These are phyloP conservation scores for Boletus sensibilis DNA, from an alignment of 768 basidiomycete genomes.

Conservation along the genomic window DNA sequence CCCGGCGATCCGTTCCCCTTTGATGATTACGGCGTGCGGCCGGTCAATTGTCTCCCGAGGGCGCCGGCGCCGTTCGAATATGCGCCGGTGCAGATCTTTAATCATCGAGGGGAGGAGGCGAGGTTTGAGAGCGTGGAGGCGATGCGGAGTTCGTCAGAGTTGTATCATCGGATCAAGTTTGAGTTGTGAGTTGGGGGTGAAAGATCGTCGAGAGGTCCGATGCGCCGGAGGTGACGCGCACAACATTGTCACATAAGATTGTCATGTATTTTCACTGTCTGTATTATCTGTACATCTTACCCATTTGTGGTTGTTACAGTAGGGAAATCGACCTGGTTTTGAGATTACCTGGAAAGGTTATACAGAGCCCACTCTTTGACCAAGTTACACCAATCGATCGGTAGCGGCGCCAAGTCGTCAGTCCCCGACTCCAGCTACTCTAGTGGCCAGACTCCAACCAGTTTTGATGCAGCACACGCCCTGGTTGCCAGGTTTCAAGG, in stretches of 20 bases:
- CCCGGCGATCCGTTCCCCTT: conserved; percentile 40
- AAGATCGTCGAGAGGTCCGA: too few relatives aligned
- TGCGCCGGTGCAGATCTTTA: conserved; percentile 32
- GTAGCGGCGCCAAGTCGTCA: too few relatives aligned
- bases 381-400: not conserved
- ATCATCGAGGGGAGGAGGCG: conserved; percentile 35
- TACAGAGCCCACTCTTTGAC: not conserved
- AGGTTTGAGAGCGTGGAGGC: conserved; percentile 35
- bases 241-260: too few relatives aligned
- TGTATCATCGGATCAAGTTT: conserved; percentile 40
- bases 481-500: conserved; percentile 6
- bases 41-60: conserved; percentile 40
- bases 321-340: too few relatives aligned
- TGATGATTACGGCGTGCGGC: conserved; percentile 54
- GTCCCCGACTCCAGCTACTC: too few relatives aligned
- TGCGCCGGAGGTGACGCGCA: too few relatives aligned
- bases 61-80: conserved; percentile 41
- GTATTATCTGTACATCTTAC: too few relatives aligned
- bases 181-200: conserved; percentile 14
- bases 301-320: too few relatives aligned
- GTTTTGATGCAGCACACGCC: too few relatives aligned
- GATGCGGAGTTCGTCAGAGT: conserved; percentile 40
- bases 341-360: not conserved
- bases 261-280: too few relatives aligned
- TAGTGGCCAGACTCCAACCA: too few relatives aligned